These are phyloP conservation scores for Rheum nobile DNA, from an alignment of 148 eudicot species.

Conservation along the genomic window DNA sequence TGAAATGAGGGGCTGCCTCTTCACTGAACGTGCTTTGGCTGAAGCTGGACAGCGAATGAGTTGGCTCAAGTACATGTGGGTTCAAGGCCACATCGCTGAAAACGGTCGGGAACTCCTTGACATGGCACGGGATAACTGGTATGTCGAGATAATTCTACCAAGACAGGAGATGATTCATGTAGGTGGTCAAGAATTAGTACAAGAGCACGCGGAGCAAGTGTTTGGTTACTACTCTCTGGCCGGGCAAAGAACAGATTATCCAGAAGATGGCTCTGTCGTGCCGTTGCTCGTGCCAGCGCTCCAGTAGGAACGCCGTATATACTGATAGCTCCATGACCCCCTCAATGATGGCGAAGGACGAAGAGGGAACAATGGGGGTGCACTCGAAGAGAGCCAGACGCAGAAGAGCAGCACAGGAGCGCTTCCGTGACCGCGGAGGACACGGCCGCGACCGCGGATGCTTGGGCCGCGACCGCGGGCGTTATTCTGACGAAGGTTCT, in stretches of 20 bases:
- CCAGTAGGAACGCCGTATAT: not conserved
- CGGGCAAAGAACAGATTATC: slow-evolving; percentile 70
- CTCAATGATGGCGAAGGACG: no score
- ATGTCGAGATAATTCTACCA: slow-evolving; percentile 74
- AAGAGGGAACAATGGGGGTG: no score
- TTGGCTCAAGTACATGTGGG: slow-evolving; percentile 81
- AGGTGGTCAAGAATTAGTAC: slow-evolving; percentile 24
- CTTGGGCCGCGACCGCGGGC: no score
- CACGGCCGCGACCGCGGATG: no score
- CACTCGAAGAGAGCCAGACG: no score
- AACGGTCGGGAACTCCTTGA: slow-evolving; percentile 26
- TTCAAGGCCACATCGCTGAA: slow-evolving; percentile 60
- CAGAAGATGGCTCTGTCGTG: slow-evolving; percentile 27
- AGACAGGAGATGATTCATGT: slow-evolving; percentile 22
- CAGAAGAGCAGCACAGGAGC: no score
- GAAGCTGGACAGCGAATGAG: slow-evolving; percentile 23
- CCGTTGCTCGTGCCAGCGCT: slow-evolving; percentile 18
- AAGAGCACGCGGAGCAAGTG: slow-evolving; percentile 66
- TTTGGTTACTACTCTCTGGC: slow-evolving; percentile 81
- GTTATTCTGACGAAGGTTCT: no score
- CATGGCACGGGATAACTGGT: slow-evolving; percentile 66
- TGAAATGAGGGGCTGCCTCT: slow-evolving; percentile 70
- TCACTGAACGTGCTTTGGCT: slow-evolving; percentile 63
- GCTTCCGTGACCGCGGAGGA: no score
- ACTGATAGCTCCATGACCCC: no score